Evolutionary conservation across 139 green algal species (phyloP).

Genomic region (Bryopsis sp.): DNA sequence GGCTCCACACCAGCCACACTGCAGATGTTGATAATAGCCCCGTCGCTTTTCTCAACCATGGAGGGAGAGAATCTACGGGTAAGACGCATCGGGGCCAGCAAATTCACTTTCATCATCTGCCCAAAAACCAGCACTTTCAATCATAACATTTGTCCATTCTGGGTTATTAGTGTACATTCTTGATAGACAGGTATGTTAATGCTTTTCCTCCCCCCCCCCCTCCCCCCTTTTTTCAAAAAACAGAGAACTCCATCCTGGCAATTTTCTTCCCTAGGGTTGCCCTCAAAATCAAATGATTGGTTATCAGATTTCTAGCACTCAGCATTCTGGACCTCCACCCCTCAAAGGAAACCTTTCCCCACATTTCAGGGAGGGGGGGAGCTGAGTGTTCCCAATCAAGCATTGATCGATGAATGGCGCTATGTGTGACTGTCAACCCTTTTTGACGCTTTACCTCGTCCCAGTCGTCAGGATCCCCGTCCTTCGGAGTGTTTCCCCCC

Average conservation of each 20-base stretch:
- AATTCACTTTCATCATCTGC: slow-evolving; percentile 27
- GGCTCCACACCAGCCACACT: slow-evolving; percentile 30
- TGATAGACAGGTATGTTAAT: neutral
- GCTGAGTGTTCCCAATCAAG: neutral
- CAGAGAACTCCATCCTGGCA: neutral
- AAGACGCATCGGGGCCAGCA: slow-evolving; percentile 33
- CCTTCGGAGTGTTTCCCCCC: slow-evolving; percentile 2
- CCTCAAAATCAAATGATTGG: neutral
- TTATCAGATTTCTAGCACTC: neutral
- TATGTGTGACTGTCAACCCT: neutral
- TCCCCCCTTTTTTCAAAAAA: neutral
- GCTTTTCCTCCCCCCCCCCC: neutral
- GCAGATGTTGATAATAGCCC: slow-evolving; percentile 36
- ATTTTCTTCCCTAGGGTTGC: neutral
- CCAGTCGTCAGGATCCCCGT: slow-evolving; percentile 22
- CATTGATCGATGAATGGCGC: neutral
- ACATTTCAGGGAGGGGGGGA: neutral
- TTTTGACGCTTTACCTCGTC: slow-evolving; percentile 1
- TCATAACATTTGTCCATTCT: neutral
- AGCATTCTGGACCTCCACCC: neutral
- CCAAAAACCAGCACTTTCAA: slow-evolving; percentile 6
- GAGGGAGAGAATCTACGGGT: slow-evolving; percentile 26
- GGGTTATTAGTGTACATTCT: neutral
- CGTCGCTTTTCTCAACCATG: slow-evolving; percentile 31
- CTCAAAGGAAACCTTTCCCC: neutral